Conservation (phyloP, 202 grass and related monocot species). For the Dendrocalamus latiflorus region DNA sequence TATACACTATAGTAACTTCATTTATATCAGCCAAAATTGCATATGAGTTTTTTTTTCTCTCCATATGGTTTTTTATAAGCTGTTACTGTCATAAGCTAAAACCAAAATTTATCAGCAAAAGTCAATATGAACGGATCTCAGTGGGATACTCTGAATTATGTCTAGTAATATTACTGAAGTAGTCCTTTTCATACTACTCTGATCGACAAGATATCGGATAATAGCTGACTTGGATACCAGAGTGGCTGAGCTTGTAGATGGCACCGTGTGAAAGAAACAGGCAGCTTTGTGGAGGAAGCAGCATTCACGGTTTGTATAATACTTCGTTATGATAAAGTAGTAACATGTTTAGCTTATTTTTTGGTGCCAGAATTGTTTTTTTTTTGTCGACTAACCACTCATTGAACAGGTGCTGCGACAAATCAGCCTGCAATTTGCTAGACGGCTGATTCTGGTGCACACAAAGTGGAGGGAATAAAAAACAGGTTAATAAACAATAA, state of each 20-base stretch:
- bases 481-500: neutral
- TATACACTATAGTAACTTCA: too few species aligned
- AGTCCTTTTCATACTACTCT: neutral
- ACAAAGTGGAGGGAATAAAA: constrained; percentile 31
- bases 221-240: too few species aligned
- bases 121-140: too few species aligned
- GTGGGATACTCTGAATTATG: neutral
- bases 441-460: constrained; percentile 15
- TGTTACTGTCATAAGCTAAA: too few species aligned
- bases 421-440: constrained; percentile 26
- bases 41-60: too few species aligned
- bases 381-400: constrained; percentile 31
- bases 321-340: constrained; percentile 8
- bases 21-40: too few species aligned
- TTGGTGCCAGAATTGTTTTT: neutral
- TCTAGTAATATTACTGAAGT: constrained; percentile 3
- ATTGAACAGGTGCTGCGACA: constrained; percentile 36
- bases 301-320: constrained; percentile 10
- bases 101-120: too few species aligned
- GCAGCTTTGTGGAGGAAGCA: constrained; percentile 22
- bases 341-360: constrained; percentile 18
- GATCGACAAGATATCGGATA: neutral
- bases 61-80: too few species aligned
- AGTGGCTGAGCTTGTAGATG: neutral
- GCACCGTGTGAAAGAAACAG: constrained; percentile 19